Evolutionary conservation across 257 asterid genomes (phyloP), one percentile per base, ranked within the genome.

Genomic region (Fraxinus pennsylvanica): DNA sequence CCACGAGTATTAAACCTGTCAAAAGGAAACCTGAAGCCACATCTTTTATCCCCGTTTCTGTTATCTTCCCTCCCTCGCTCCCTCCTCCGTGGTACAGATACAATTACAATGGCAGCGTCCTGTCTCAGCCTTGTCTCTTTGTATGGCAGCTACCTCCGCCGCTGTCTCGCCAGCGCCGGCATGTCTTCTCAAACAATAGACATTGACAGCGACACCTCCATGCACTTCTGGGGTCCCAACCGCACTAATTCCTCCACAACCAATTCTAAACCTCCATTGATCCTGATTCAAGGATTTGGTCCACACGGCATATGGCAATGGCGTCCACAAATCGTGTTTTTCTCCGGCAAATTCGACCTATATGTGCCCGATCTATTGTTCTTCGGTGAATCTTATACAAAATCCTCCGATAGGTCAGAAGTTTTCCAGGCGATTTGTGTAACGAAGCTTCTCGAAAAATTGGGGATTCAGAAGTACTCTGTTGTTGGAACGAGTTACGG

Each of bases 401-500:
- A 54, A 17, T 88, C 94, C 30, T 22, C 75, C 35, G 85, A 87
- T 0, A 81, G 97, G 68, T 89, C 96, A 12, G 94, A 94, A 82
- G 80, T 84, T 75, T 94, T 94, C 25, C 99, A 94, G 82, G 98
- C 98, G 0, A 67, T 25, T 3, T 92, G 94, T 33, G 39, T 94
- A 0, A 91, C 73, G 12, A 87, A 82, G 39, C 78, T 90, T 52
- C 29, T 92, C 25, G 87, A 92, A 32, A 87, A 75, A 12, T 77
- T 91, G 5, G 93, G 94, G 1, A 77, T 92, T 33, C 4, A 27
- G 0, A 81, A 83, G 76, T 93, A 82, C 74, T 84, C 91, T 0
- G 76, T 94, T 0, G 85, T 90, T 33, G 99, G 99, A 77, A 91
- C 94, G 29, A 94, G 97, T 77, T 94, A 94, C 76, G 97, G 97